phyloP scores from a whole-genome alignment of 345 rosid genomes.

The Eucalyptus camaldulensis region DNA sequence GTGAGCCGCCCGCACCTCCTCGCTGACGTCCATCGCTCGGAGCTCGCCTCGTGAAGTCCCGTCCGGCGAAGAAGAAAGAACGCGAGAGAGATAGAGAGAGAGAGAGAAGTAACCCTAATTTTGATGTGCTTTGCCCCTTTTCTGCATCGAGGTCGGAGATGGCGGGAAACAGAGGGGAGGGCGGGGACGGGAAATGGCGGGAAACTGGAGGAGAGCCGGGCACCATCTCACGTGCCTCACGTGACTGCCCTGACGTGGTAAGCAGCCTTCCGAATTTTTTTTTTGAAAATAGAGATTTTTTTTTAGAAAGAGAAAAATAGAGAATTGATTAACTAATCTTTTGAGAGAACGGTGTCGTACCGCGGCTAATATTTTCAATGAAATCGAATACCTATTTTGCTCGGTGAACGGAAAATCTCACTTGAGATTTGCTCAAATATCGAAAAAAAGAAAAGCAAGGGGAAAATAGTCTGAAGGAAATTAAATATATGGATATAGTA shows the following conservation, averaged over 20 bases:
- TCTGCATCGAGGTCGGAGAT: neutral
- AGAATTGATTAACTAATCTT: neutral
- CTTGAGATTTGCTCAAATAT: neutral
- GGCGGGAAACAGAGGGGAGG: neutral
- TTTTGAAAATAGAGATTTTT: neutral
- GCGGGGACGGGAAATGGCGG: neutral
- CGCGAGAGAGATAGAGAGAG: neutral
- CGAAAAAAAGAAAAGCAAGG: neutral
- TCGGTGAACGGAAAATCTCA: neutral
- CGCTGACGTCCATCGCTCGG: slow-evolving; percentile 45
- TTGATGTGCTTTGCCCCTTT: neutral
- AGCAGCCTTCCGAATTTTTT: neutral
- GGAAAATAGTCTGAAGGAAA: neutral
- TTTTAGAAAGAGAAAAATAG: neutral
- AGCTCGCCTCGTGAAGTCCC: neutral
- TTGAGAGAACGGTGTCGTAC: neutral
- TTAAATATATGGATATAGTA: neutral
- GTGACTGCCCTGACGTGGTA: neutral
- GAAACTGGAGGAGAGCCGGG: neutral
- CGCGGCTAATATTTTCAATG: neutral
- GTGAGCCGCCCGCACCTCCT: slow-evolving; percentile 52
- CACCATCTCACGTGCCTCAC: neutral
- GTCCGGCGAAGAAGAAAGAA: neutral
- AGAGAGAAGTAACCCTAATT: neutral
- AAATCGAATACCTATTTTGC: neutral